phyloP scores from a whole-genome alignment of 2,329 filamentous ascomycete species.

The Capronia coronata region DNA sequence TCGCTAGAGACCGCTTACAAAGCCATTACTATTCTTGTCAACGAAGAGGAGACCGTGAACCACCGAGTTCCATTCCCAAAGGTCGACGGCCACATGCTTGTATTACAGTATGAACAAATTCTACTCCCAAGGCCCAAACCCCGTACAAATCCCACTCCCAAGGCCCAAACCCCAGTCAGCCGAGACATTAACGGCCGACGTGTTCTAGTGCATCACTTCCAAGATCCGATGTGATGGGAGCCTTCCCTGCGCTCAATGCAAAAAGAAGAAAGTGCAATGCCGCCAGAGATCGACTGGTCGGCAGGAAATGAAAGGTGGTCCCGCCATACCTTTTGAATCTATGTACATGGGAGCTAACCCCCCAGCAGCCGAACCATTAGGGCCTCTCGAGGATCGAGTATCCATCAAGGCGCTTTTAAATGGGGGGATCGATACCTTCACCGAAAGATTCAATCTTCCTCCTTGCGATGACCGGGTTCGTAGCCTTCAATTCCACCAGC shows the following conservation, averaged over 20 bases:
- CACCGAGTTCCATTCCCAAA: slow-evolving; percentile 42
- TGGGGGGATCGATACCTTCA: slow-evolving; percentile 42
- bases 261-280: slow-evolving; percentile 39
- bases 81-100: slow-evolving; percentile 44
- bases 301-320: too few relatives aligned
- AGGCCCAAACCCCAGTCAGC: too few relatives aligned
- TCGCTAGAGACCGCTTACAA: slow-evolving; percentile 40
- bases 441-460: slow-evolving; percentile 41
- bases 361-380: slow-evolving; percentile 2
- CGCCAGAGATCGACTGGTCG: slow-evolving; percentile 26
- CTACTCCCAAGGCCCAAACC: neutral
- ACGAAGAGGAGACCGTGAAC: slow-evolving; percentile 38
- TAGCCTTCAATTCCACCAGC: slow-evolving; percentile 35
- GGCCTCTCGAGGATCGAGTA: slow-evolving; percentile 35
- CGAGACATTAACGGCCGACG: too few relatives aligned
- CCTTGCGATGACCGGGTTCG: slow-evolving; percentile 36
- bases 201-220: slow-evolving; percentile 40
- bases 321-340: too few relatives aligned
- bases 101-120: slow-evolving; percentile 36
- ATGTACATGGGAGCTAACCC: too few relatives aligned
- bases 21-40: slow-evolving; percentile 42
- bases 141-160: too few relatives aligned
- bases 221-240: slow-evolving; percentile 44
- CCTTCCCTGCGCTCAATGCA: slow-evolving; percentile 41
- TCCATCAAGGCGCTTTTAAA: slow-evolving; percentile 45